phyloP scores from a whole-genome alignment of 164 flowering plant species.

The Pachysandra terminalis region DNA sequence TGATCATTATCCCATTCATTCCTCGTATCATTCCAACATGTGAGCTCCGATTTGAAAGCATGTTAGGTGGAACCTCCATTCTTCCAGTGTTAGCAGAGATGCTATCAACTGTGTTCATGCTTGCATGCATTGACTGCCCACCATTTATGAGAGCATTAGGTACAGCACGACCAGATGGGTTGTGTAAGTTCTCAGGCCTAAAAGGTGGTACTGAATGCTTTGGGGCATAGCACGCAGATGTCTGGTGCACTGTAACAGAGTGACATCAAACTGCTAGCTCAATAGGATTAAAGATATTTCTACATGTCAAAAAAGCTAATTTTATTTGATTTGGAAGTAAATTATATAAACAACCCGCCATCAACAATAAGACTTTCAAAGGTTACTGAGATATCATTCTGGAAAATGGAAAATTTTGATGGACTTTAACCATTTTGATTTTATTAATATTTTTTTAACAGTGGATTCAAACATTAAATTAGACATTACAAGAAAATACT shows the following conservation, averaged over 20 bases:
- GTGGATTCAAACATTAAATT: background rate
- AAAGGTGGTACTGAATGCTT: constrained; percentile 39
- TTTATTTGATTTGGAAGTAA: no score
- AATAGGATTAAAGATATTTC: background rate
- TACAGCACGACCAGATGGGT: constrained; percentile 26
- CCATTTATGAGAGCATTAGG: constrained; percentile 50
- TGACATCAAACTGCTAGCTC: background rate
- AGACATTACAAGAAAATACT: background rate
- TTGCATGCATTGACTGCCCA: constrained; percentile 42
- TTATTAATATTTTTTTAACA: no score
- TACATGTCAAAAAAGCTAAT: background rate
- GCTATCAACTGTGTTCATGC: constrained; percentile 38
- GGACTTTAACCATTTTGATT: no score
- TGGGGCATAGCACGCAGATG: constrained; percentile 41
- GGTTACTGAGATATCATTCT: no score
- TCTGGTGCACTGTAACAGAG: constrained; percentile 48
- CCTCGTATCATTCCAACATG: constrained; percentile 53
- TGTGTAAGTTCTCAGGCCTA: constrained; percentile 46
- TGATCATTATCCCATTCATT: constrained; percentile 64
- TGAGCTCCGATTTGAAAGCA: constrained; percentile 46
- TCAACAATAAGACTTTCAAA: no score
- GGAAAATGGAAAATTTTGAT: no score
- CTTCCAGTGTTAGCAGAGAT: constrained; percentile 46
- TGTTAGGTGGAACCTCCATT: constrained; percentile 39
- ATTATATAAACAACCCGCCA: no score